Conservation (phyloP, 306 rosid genomes). For the Gastrolobium villosum region DNA sequence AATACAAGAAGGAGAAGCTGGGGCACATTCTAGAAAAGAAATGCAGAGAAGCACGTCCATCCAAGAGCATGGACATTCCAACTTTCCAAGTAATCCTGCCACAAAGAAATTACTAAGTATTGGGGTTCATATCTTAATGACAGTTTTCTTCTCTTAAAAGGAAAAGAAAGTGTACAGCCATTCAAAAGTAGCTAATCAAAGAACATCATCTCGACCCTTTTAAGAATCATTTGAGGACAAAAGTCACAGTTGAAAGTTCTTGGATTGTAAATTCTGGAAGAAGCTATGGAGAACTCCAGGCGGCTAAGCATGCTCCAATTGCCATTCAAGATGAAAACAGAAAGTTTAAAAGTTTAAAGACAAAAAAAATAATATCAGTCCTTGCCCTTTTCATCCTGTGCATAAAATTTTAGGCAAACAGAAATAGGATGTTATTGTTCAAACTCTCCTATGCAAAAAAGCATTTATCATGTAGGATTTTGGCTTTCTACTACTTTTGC, state of each 20-base stretch:
- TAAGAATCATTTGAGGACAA: constrained; percentile 43
- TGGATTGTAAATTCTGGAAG: constrained; percentile 19
- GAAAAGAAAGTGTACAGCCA: constrained; percentile 66
- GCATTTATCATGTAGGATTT: neutral
- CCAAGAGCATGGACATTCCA: constrained; percentile 92
- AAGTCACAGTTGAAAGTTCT: constrained; percentile 38
- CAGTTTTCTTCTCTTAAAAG: constrained; percentile 64
- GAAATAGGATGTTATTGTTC: neutral
- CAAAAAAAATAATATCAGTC: neutral
- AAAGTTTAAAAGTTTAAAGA: constrained; percentile 32
- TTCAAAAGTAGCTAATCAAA: constrained; percentile 54
- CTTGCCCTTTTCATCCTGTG: constrained; percentile 7
- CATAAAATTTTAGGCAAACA: constrained; percentile 11
- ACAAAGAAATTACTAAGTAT: constrained; percentile 87
- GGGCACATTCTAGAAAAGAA: constrained; percentile 89
- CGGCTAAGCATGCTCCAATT: constrained; percentile 29
- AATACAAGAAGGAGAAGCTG: constrained; percentile 78
- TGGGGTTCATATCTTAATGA: constrained; percentile 63
- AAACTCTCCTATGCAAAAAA: constrained; percentile 22
- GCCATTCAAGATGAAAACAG: constrained; percentile 13
- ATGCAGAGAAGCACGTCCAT: constrained; percentile 84
- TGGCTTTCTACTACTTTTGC: neutral
- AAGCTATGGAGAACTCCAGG: constrained; percentile 1
- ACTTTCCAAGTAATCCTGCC: constrained; percentile 91
- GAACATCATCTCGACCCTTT: constrained; percentile 67